Evolutionary conservation across 495 filamentous ascomycete genomes (phyloP), one percentile per base, ranked within the genome.

Genomic region (Niebla homalea): DNA sequence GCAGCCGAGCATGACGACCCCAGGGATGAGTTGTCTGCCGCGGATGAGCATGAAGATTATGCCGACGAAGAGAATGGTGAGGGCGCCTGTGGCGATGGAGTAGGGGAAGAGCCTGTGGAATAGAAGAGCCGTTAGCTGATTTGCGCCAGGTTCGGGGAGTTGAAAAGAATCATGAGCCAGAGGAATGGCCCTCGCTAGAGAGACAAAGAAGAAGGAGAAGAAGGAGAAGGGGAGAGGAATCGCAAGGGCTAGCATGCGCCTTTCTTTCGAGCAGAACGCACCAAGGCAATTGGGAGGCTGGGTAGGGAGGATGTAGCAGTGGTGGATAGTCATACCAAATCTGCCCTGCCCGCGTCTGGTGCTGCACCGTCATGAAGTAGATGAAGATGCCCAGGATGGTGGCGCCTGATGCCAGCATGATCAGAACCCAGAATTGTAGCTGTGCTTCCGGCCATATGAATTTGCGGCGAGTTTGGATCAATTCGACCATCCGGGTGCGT

Each of bases 381-480:
- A 83, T 74, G 61, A 88, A 89, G n/a, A 95, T 77, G 11, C 90
- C 93, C 21, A 97, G 75, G 43, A 89, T 84, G 49, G 80, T 81
- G 51, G 82, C 76, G 0, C 82, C 81, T 5, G 84, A 80, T 0
- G 83, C 77, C 1, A 97, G 72, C 70, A 96, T 88, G 57, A 93
- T 74, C 55, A 97, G 73, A 55, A 93, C 81, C 85, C 93, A 94
- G 56, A 96, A 68, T 63, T 94, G 94, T 48, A 99, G 77, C 63
- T 93, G 87, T 49, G 85, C 68, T 59, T 93, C 87, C 2, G 93
- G 93, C 92, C 92, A 99, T 74, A 83, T 82, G 73, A 95, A 96
- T 53, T 76, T 78, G 53, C 84, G 78, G 29, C 79, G 71, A 32
- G 70, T 69, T 37, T 62, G 59, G 38, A 67, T 55, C 39, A 71